A percentile compares a stretch with the other conserved stretches of the same genome.
These are phyloP conservation scores for Apophysomyces variabilis DNA, from an alignment of 371 early-diverging fungal species.

Conservation along the genomic window DNA sequence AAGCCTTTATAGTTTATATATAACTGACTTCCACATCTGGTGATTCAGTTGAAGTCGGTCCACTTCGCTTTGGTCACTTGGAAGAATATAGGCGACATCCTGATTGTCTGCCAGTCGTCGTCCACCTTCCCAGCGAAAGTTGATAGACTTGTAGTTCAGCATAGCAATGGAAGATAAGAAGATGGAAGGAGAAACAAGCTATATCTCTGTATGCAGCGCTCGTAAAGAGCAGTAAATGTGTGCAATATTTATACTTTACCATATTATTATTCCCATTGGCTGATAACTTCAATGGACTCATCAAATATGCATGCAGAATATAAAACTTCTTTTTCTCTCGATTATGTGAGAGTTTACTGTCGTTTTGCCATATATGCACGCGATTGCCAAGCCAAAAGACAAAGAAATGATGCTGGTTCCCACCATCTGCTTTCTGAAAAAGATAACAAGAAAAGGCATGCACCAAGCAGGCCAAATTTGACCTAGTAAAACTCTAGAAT, in stretches of 20 bases:
- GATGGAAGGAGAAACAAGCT: neutral
- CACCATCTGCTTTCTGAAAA: too few relatives aligned
- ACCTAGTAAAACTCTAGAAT: too few relatives aligned
- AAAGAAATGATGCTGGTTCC: too few relatives aligned
- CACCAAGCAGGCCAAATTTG: too few relatives aligned
- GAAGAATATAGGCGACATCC: conserved; percentile 46
- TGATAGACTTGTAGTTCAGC: neutral
- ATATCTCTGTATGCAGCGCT: neutral
- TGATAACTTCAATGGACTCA: neutral
- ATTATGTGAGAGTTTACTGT: too few relatives aligned
- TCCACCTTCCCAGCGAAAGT: conserved; percentile 31
- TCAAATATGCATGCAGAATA: neutral
- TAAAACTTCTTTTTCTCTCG: neutral
- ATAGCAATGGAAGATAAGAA: neutral
- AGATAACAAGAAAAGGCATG: too few relatives aligned
- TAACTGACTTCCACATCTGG: conserved; percentile 39
- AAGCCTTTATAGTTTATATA: neutral
- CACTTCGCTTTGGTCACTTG: conserved; percentile 46
- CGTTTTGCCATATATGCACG: too few relatives aligned
- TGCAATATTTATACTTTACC: neutral
- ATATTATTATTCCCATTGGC: neutral
- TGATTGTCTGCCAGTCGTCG: conserved; percentile 34
- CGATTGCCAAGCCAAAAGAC: too few relatives aligned
- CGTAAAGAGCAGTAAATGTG: neutral
- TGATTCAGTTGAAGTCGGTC: conserved; percentile 45